Evolutionary conservation across 768 basidiomycete genomes (phyloP).

Genomic region (Amanita brunnescens): DNA sequence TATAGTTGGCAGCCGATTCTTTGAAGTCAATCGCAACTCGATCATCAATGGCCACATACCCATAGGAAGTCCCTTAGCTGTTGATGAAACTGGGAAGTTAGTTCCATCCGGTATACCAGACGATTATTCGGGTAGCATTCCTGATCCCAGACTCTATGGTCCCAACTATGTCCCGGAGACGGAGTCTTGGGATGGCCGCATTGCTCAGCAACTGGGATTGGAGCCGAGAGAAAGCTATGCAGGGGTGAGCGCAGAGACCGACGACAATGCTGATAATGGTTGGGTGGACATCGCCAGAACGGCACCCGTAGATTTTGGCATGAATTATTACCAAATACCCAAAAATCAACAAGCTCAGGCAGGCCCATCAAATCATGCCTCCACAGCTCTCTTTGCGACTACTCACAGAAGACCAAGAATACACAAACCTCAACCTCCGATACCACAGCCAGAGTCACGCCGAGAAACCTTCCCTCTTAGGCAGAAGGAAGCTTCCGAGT

Average conservation of each 20-base stretch:
- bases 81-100: constrained; percentile 43
- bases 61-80: constrained; percentile 46
- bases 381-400: not conserved
- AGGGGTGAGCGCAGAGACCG: constrained; percentile 12
- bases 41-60: constrained; percentile 49
- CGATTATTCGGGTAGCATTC: constrained; percentile 28
- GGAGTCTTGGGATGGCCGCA: constrained; percentile 23
- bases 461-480: constrained; percentile 65
- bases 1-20: constrained; percentile 59
- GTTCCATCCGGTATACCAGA: constrained; percentile 25
- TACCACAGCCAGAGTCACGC: constrained; percentile 21
- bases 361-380: not conserved
- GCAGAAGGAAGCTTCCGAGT: constrained; percentile 19
- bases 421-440: constrained; percentile 22
- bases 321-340: constrained; percentile 14
- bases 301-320: constrained; percentile 29
- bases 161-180: constrained; percentile 39
- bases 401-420: constrained; percentile 25
- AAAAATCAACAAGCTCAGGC: not conserved
- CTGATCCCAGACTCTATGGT: constrained; percentile 45
- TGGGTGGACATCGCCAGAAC: constrained; percentile 55
- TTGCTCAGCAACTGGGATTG: constrained; percentile 4
- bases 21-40: constrained; percentile 61
- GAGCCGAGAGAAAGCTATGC: constrained; percentile 4
- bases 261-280: constrained; percentile 29